Evolutionary conservation across 208 protist species (phyloP).

Genomic region (Phytomonas sp.): DNA sequence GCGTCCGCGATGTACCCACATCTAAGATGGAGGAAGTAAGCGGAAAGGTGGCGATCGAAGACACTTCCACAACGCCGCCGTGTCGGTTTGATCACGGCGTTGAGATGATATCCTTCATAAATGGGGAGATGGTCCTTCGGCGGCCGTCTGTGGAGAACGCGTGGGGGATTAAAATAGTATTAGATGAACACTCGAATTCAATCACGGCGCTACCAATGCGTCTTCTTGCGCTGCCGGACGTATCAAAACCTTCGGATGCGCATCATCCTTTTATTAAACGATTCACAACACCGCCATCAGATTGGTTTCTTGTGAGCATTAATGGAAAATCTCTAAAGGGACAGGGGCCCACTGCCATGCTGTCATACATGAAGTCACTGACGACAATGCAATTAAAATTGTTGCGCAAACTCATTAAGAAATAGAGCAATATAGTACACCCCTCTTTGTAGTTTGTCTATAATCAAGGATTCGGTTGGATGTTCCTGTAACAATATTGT

Average conservation of each 20-base stretch:
- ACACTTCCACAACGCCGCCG: conserved; percentile 7
- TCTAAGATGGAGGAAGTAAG: not conserved
- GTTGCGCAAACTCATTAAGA: conserved; percentile 11
- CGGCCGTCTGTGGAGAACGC: conserved; percentile 26
- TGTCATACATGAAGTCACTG: conserved; percentile 29
- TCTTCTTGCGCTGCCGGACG: conserved; percentile 3
- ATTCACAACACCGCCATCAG: conserved; percentile 26
- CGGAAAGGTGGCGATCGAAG: not conserved
- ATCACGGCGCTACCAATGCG: conserved; percentile 16
- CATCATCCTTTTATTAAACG: conserved; percentile 30
- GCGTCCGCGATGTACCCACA: not conserved
- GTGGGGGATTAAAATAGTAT: conserved; percentile 41
- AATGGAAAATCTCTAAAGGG: conserved; percentile 25
- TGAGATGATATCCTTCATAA: conserved; percentile 25
- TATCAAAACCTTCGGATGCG: not conserved
- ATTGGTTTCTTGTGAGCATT: conserved; percentile 41
- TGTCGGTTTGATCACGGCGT: conserved; percentile 49
- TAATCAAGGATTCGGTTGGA: no score
- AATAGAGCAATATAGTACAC: not conserved
- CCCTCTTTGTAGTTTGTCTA: not conserved
- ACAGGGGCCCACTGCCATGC: conserved; percentile 12
- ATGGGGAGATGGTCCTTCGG: conserved; percentile 44
- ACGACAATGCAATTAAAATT: conserved; percentile 30
- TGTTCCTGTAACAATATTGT: not conserved
- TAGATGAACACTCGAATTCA: conserved; percentile 8